Base-by-base conservation (phyloP, 805 yeast genomes). In the Starmera caribaea region DNA sequence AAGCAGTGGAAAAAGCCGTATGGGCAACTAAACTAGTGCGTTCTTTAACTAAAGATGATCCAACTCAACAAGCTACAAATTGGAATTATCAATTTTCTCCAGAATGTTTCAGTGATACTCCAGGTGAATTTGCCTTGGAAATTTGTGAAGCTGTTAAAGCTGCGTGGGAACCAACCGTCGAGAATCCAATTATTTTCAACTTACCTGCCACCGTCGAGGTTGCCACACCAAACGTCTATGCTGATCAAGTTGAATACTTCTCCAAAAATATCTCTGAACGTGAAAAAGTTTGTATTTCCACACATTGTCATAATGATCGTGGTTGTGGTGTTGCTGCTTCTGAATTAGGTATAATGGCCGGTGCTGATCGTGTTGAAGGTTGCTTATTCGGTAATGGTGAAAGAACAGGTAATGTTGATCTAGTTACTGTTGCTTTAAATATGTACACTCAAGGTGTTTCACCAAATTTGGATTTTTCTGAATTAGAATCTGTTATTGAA, bases 281-380 rank as follows among this genome's bases (percentile, higher is more conserved):
- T 59, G 87, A 81, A 54, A 80, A 78, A 51, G 74, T 80, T 33
- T 65, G 78, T 45, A 74, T 81, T 42, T 80, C 88, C 16, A 71
- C 81, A 13, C 90, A 81, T 54, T 74, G 83, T 45, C 90, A 81
- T 61, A 81, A 81, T 53, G 90, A 81, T 57, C 72, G 90, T 61
- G 90, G 90, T 16, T 80, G 86, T 57, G 88, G 86, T 55, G 88
- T 81, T 40, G 90, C 90, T 35, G 90, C 90, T 21, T 69, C 86
- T 35, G 90, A 81, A 59, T 66, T 81, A 44, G 89, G 87, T 51
- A 50, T 79, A 28, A 63, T 81, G 53, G 90, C 88, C n/a, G 90
- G 90, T 54, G 90, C 84, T 44, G 89, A 81, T 62, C 73, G 90
- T 66, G 84, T 81, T 38, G 90, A 81, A 62, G 90, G 90, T 41